These are phyloP conservation scores for Paramyrothecium sp. DNA, from an alignment of 2,329 filamentous ascomycete genomes.

Conservation along the genomic window DNA sequence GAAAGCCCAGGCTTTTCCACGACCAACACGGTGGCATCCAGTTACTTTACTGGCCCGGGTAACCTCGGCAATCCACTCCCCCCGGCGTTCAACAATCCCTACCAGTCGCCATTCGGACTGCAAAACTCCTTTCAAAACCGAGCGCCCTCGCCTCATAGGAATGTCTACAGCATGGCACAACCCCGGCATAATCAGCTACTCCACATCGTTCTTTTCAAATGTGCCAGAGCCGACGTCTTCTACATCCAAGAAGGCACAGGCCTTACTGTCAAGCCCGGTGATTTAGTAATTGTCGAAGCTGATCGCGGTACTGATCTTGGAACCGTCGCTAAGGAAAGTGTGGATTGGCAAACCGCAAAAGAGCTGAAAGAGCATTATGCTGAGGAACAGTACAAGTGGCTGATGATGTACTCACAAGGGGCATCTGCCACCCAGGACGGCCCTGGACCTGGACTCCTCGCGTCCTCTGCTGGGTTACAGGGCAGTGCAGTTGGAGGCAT, in stretches of 20 bases:
- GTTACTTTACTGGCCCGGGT: constrained; percentile 22
- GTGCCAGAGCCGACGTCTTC: constrained; percentile 90
- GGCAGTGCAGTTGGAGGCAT: constrained; percentile 75
- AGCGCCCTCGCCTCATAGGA: constrained; percentile 60
- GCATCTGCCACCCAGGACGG: constrained; percentile 62
- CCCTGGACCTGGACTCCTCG: constrained; percentile 60
- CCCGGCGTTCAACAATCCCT: constrained; percentile 34
- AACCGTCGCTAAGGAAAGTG: constrained; percentile 84
- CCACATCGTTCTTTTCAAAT: constrained; percentile 95
- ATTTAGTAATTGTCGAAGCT: constrained; percentile 95
- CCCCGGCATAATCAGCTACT: constrained; percentile 68
- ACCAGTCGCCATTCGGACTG: constrained; percentile 45
- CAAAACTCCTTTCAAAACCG: constrained; percentile 46
- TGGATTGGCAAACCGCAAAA: constrained; percentile 84
- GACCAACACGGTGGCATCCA: constrained; percentile 27
- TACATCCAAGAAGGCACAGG: constrained; percentile 96
- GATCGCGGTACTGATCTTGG: constrained; percentile 95
- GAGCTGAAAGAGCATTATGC: constrained; percentile 87
- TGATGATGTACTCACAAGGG: constrained; percentile 96
- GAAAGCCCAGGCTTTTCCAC: constrained; percentile 36
- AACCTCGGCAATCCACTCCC: constrained; percentile 22
- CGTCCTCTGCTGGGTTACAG: constrained; percentile 61
- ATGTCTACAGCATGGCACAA: constrained; percentile 59
- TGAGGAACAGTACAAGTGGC: constrained; percentile 95
- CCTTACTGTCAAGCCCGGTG: constrained; percentile 83